Evolutionary conservation across 768 basidiomycete genomes (phyloP), one percentile per base, ranked within the genome.

Genomic region (Steccherinum ochraceum): DNA sequence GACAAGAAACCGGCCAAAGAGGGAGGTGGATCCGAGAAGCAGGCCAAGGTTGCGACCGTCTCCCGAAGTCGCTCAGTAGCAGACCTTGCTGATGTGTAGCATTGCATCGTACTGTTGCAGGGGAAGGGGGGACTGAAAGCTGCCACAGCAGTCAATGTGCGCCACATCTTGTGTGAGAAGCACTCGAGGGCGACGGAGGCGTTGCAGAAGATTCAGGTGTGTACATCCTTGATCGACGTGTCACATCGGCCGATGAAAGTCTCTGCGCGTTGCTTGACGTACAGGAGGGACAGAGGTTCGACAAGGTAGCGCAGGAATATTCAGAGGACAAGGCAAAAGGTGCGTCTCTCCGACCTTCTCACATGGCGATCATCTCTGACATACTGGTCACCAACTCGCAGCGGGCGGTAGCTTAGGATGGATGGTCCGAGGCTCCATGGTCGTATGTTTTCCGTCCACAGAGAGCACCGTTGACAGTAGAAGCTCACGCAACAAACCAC

Each of bases 321-420:
- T 92, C 91, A 1, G 89, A 91, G 65, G 90, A 93, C 69, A 93
- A 93, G 63, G 90, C 90, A 4, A 93, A 91, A 76, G 78, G 89
- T 86, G 50, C 19, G 63, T 25, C 13, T 35, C 7, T 35, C 30
- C 7, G 7, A 35, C 7, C 30, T 35, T 35, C 7, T 35, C 7
- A 35, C 30, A 35, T 35, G 30, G 7, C 16, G 30, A 35, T 35
- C 16, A 35, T 35, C 7, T 35, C 7, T 35, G 30, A 7, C 30
- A 35, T 35, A n/a, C n/a, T n/a, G n/a, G n/a, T n/a, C n/a, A n/a
- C n/a, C n/a, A n/a, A n/a, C n/a, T n/a, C n/a, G n/a, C n/a, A 91
- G 90, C 82, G 62, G 90, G 90, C 25, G 90, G 90, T 25, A 88
- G 84, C 61, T 72, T 93, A 39, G 90, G 90, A 5, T 92, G 89